phyloP scores from a whole-genome alignment of 2,329 filamentous ascomycete species.

The Passalora sequoiae region DNA sequence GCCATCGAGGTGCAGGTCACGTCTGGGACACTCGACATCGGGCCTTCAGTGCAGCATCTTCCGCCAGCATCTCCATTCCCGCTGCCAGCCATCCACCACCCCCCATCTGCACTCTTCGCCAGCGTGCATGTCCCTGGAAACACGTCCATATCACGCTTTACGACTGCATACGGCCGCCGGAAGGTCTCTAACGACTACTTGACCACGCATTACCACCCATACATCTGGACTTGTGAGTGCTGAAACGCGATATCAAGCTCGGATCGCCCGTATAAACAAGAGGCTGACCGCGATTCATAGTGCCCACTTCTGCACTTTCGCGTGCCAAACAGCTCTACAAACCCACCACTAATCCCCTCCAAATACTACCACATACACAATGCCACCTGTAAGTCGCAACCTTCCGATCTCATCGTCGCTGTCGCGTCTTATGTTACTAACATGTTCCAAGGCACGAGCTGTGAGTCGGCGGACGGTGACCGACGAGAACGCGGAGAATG shows the following conservation, averaged over 20 bases:
- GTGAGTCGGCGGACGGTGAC: constrained; percentile 66
- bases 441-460: constrained; percentile 57
- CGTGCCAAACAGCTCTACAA: constrained; percentile 14
- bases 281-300: constrained; percentile 27
- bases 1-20: too few species aligned
- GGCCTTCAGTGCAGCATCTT: constrained; percentile 10
- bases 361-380: constrained; percentile 24
- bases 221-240: constrained; percentile 12
- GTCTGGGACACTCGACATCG: constrained; percentile 10
- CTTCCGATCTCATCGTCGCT: constrained; percentile 7
- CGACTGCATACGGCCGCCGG: constrained; percentile 19
- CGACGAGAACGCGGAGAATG: constrained; percentile 85
- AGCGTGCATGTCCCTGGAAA: constrained; percentile 31
- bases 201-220: constrained; percentile 16
- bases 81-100: constrained; percentile 18
- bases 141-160: constrained; percentile 24
- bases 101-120: constrained; percentile 19
- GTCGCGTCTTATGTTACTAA: constrained; percentile 36
- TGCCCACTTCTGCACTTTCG: constrained; percentile 20
- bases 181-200: constrained; percentile 20
- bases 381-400: constrained; percentile 35
- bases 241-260: neutral
- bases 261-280: constrained; percentile 10
- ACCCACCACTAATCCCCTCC: constrained; percentile 16
- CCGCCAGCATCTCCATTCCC: constrained; percentile 16